A percentile compares a stretch with the other conserved stretches of the same genome.
Evolutionary conservation across 2,329 filamentous ascomycete genomes (phyloP).

Genomic region (Pseudopithomyces chartarum): DNA sequence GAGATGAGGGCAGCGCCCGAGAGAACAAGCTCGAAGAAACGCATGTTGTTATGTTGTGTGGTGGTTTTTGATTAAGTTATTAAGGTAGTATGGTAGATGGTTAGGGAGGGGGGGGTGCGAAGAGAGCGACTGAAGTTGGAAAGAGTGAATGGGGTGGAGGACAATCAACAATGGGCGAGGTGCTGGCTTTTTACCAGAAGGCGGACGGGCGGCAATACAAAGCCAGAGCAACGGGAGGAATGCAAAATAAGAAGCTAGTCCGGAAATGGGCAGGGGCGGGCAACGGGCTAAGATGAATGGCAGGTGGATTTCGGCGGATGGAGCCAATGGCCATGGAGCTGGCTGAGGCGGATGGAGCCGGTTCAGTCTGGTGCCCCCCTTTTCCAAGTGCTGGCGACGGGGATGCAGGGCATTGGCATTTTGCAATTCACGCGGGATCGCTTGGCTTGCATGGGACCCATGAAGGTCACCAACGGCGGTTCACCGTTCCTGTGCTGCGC

Average conservation of each 20-base stretch:
- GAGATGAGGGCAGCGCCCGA: conserved; percentile 45
- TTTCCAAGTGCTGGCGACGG: conserved; percentile 5
- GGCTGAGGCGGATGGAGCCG: conserved; percentile 5
- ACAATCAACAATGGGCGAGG: conserved; percentile 15
- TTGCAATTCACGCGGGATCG: conserved; percentile 11
- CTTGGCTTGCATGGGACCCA: conserved; percentile 9
- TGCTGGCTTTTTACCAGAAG: conserved; percentile 26
- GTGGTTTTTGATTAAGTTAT: conserved; percentile 21
- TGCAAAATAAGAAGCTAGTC: conserved; percentile 32
- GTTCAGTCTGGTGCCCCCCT: conserved; percentile 21
- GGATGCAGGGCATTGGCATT: neutral
- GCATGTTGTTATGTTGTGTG: conserved; percentile 49
- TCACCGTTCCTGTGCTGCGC: conserved; percentile 10
- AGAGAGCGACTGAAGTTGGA: conserved; percentile 33
- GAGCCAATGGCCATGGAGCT: conserved; percentile 21
- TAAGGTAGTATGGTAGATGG: conserved; percentile 17
- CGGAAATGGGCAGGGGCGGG: conserved; percentile 1
- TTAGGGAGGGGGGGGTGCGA: conserved; percentile 20
- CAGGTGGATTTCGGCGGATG: conserved; percentile 1
- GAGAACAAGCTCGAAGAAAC: conserved; percentile 56
- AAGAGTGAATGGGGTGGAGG: conserved; percentile 18
- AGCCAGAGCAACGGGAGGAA: conserved; percentile 40
- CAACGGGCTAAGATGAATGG: conserved; percentile 10
- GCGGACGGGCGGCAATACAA: conserved; percentile 25
- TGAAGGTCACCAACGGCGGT: conserved; percentile 24